Conservation (phyloP, 2,329 filamentous ascomycete genomes). For the Penicillium sp. region DNA sequence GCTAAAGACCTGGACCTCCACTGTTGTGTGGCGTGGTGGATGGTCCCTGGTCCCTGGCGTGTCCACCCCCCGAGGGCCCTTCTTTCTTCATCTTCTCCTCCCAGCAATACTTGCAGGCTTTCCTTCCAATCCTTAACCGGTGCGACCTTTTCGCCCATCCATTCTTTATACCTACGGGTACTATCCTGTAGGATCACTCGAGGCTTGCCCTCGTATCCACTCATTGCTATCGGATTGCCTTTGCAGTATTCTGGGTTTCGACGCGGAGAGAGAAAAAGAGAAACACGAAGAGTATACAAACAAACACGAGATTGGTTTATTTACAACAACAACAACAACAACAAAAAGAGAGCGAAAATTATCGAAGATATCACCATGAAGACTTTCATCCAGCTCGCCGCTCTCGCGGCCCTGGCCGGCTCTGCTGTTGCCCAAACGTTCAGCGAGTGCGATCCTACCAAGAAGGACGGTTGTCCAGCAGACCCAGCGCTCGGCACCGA, state of each 20-base stretch:
- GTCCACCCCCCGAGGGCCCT: slow-evolving; percentile 4
- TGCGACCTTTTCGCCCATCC: slow-evolving; percentile 34
- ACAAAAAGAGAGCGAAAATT: neutral
- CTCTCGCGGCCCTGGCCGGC: slow-evolving; percentile 33
- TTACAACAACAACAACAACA: too few relatives aligned
- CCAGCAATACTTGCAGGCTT: slow-evolving; percentile 22
- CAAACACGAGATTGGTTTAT: neutral
- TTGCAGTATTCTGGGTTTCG: neutral
- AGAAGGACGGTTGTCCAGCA: slow-evolving; percentile 66
- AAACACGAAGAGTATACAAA: neutral
- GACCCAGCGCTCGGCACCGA: slow-evolving; percentile 70
- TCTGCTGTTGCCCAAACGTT: slow-evolving; percentile 68
- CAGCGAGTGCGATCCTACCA: slow-evolving; percentile 77
- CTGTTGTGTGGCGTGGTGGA: neutral
- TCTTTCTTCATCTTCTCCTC: slow-evolving; percentile 8
- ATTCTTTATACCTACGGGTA: slow-evolving; percentile 24
- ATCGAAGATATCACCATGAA: slow-evolving; percentile 26
- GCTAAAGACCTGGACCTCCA: neutral
- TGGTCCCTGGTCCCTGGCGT: slow-evolving; percentile 2
- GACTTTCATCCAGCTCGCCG: slow-evolving; percentile 30
- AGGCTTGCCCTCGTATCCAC: slow-evolving; percentile 28
- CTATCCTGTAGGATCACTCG: slow-evolving; percentile 2
- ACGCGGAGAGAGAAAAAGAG: neutral
- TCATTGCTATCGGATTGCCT: slow-evolving; percentile 12
- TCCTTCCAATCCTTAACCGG: slow-evolving; percentile 23